Percentiles rank a stretch among this genome's conserved stretches.
These are phyloP conservation scores for Haematococcus lacustris DNA, from an alignment of 139 green algal species.

Conservation along the genomic window DNA sequence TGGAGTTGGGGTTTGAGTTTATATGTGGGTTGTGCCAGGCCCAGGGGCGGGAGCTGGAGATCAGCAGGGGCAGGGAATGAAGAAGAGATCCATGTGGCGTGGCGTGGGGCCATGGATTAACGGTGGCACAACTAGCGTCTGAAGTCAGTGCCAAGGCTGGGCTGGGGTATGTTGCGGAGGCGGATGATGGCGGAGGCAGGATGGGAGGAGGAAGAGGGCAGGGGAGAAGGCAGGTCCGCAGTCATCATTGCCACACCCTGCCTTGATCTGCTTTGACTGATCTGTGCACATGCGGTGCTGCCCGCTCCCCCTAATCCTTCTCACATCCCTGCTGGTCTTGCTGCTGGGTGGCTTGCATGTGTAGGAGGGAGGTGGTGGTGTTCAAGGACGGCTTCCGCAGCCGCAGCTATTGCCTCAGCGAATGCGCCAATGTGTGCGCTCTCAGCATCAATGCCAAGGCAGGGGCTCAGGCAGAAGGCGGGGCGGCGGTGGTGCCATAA, in stretches of 20 bases:
- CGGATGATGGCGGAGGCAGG: too few species aligned
- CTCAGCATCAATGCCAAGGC: not conserved
- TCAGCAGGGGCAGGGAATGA: too few species aligned
- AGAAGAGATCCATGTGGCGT: too few species aligned
- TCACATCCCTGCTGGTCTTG: not conserved
- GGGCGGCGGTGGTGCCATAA: not conserved
- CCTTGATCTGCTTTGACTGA: not conserved
- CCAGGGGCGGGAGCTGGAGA: too few species aligned
- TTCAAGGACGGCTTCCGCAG: conserved; percentile 53
- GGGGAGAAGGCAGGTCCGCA: not conserved
- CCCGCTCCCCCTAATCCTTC: not conserved
- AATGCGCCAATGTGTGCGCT: conserved; percentile 4
- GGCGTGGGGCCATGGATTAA: too few species aligned
- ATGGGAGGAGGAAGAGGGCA: too few species aligned
- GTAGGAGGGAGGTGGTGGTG: conserved; percentile 49
- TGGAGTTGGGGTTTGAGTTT: too few species aligned
- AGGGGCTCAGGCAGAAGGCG: not conserved
- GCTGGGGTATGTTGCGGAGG: too few species aligned
- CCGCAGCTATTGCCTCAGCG: conserved; percentile 6
- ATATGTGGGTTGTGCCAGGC: too few species aligned
- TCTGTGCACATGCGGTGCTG: not conserved
- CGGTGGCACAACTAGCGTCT: too few species aligned
- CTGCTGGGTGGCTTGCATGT: not conserved
- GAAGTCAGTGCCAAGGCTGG: too few species aligned
- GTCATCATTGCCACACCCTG: not conserved